phyloP scores from a whole-genome alignment of 2,329 filamentous ascomycete species.

The Ascochyta koolunga region DNA sequence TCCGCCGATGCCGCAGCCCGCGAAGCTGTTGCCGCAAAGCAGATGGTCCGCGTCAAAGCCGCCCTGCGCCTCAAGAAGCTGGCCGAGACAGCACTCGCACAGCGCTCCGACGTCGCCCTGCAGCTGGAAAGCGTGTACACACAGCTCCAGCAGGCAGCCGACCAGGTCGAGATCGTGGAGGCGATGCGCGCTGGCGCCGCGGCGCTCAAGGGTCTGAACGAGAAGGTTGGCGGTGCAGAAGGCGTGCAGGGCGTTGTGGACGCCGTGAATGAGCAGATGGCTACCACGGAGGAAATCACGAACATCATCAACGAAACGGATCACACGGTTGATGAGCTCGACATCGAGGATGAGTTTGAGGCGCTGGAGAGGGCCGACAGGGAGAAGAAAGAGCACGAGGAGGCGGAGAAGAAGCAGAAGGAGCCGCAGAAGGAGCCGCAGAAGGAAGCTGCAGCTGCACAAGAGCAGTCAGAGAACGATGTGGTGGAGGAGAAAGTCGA shows the following conservation, averaged over 20 bases:
- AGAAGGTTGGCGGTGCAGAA: slow-evolving; percentile 76
- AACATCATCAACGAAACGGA: slow-evolving; percentile 71
- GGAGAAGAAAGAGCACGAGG: slow-evolving; percentile 74
- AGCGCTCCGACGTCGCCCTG: slow-evolving; percentile 72
- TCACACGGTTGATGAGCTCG: slow-evolving; percentile 70
- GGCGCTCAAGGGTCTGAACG: slow-evolving; percentile 75
- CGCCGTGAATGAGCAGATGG: slow-evolving; percentile 78
- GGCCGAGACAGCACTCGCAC: slow-evolving; percentile 73
- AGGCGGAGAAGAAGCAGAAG: slow-evolving; percentile 57
- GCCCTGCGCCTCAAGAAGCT: slow-evolving; percentile 83
- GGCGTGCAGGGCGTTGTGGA: slow-evolving; percentile 78
- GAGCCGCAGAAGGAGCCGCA: slow-evolving; percentile 43
- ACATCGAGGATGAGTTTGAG: slow-evolving; percentile 87
- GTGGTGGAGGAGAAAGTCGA: slow-evolving; percentile 22
- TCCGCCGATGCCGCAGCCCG: slow-evolving; percentile 65
- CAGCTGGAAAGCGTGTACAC: slow-evolving; percentile 84
- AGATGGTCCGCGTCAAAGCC: slow-evolving; percentile 75
- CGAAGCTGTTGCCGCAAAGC: slow-evolving; percentile 73
- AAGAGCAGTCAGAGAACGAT: slow-evolving; percentile 60
- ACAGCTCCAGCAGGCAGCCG: slow-evolving; percentile 84
- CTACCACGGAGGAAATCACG: slow-evolving; percentile 74
- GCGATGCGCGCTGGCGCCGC: slow-evolving; percentile 80
- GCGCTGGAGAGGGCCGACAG: slow-evolving; percentile 74
- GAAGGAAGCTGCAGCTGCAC: slow-evolving; percentile 20
- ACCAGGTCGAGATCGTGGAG: slow-evolving; percentile 81